These are phyloP conservation scores for Macrophomina phaseolina DNA, from an alignment of 2,329 filamentous ascomycete species.

Conservation along the genomic window DNA sequence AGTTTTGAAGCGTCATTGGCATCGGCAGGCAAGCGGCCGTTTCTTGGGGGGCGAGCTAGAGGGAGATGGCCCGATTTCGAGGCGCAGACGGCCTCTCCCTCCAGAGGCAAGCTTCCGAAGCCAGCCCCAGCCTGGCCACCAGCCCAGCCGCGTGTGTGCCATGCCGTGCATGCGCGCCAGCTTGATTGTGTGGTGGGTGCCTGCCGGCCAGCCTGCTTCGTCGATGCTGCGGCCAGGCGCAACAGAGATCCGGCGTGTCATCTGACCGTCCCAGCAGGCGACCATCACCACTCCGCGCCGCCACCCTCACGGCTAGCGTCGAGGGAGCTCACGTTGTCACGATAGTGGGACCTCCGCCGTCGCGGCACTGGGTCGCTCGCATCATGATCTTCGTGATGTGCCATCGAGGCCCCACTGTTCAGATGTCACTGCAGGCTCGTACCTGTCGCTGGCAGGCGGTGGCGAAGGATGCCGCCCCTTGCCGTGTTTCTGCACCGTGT, in stretches of 20 bases:
- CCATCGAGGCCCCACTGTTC: slow-evolving; percentile 1
- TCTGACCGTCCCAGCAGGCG: not conserved
- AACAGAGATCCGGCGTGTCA: slow-evolving; percentile 11
- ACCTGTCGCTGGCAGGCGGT: not conserved
- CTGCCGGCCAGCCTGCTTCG: not conserved
- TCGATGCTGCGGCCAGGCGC: slow-evolving; percentile 11
- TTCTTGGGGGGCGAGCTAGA: slow-evolving; percentile 1
- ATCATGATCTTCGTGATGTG: slow-evolving; percentile 16
- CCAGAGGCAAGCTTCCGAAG: slow-evolving; percentile 14
- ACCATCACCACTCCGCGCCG: not conserved
- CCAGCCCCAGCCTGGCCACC: not conserved
- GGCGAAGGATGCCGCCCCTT: not conserved
- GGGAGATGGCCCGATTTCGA: slow-evolving; percentile 17
- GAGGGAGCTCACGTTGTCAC: not conserved
- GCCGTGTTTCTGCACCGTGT: slow-evolving; percentile 7
- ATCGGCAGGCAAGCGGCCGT: slow-evolving; percentile 10
- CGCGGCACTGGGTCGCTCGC: slow-evolving; percentile 3
- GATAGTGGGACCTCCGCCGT: not conserved
- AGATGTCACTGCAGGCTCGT: slow-evolving; percentile 13
- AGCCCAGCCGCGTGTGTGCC: not conserved
- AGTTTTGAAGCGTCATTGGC: slow-evolving; percentile 19
- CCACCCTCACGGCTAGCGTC: not conserved
- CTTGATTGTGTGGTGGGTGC: not conserved
- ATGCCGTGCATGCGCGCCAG: not conserved
- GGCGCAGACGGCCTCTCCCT: not conserved